Evolutionary conservation across 345 rosid genomes (phyloP), one percentile per base, ranked within the genome.

Genomic region (Heritiera littoralis): DNA sequence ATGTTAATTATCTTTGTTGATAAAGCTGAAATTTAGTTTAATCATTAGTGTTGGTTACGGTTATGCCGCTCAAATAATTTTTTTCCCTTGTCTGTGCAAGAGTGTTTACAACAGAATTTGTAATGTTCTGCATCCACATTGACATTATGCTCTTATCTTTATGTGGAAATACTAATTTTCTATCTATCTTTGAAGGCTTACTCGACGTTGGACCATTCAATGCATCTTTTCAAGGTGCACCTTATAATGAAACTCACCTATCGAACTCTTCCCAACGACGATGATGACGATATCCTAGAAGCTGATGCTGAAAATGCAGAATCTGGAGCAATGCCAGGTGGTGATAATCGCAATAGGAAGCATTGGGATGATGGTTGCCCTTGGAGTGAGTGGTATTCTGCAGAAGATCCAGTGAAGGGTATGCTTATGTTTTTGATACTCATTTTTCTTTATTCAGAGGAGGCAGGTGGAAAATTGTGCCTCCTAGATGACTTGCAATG

Each of bases 361-460:
- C 94, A 89, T 15, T 94, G 98, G 99, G 99, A 96, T 87, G 98
- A 92, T 83, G 98, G 90, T 84, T 96, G 98, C 81, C 98, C 99
- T 79, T 96, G 99, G 98, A 94, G 95, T 80, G 97, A 92, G 88
- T 94, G 99, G 99, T 94, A 92, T 85, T 94, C 97, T 79, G 93
- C 97, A 5, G 99, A 94, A 88, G 94, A 96, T 86, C 97, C 93
- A 14, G 80, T 96, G 61, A 88, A 87, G 91, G 98, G 99, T 93
- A 82, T 18, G 76, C 77, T 72, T 59, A 17, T 66, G 51, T 74
- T 67, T 66, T 17, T 35, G 66, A 55, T 77, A 15, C 18, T 30
- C 9, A 48, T 46, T 9, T 66, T 35, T 65, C 17, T 65, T 35
- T 77, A 18, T 52, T 65, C 20, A 52, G 46, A 0, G 14, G 49